Conservation (phyloP, 352 stramenopile genomes). For the Phytopythium mirpurense region DNA sequence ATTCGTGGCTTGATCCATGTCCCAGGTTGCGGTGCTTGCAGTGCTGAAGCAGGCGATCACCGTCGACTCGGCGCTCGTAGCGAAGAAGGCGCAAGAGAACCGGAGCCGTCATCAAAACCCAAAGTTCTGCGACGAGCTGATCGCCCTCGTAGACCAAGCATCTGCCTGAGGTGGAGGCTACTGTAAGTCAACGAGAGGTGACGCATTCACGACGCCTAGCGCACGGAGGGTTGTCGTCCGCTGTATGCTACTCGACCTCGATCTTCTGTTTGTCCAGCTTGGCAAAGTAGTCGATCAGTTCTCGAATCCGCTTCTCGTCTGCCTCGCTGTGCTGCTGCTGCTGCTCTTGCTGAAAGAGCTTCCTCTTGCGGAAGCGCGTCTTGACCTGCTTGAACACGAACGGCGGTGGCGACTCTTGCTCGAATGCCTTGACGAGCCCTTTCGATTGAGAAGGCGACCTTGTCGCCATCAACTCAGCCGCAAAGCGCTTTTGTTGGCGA, state of each 20-base stretch:
- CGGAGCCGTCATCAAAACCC: slow-evolving; percentile 64
- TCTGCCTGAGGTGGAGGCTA: slow-evolving; percentile 13
- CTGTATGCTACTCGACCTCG: slow-evolving; percentile 23
- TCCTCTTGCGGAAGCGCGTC: slow-evolving; percentile 41
- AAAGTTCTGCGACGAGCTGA: slow-evolving; percentile 65
- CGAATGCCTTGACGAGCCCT: slow-evolving; percentile 10
- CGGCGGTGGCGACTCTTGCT: slow-evolving; percentile 40
- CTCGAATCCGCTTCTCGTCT: slow-evolving; percentile 41
- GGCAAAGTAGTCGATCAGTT: slow-evolving; percentile 59
- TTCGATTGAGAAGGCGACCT: no score
- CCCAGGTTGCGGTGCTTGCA: slow-evolving; percentile 56
- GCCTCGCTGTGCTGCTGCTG: slow-evolving; percentile 26
- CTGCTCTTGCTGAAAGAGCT: slow-evolving; percentile 20
- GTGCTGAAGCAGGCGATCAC: slow-evolving; percentile 62
- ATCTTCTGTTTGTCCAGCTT: slow-evolving; percentile 51
- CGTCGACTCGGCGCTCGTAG: slow-evolving; percentile 49
- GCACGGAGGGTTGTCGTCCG: no score
- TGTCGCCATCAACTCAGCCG: no score
- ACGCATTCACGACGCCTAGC: neutral
- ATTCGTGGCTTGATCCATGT: neutral
- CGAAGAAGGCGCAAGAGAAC: slow-evolving; percentile 77
- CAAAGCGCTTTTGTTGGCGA: no score
- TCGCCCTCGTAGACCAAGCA: slow-evolving; percentile 31
- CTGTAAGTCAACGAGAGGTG: neutral
- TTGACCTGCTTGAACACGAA: slow-evolving; percentile 47